These are phyloP conservation scores for Fusarium tuaranense DNA, from an alignment of 2,329 filamentous ascomycete species.

Conservation along the genomic window DNA sequence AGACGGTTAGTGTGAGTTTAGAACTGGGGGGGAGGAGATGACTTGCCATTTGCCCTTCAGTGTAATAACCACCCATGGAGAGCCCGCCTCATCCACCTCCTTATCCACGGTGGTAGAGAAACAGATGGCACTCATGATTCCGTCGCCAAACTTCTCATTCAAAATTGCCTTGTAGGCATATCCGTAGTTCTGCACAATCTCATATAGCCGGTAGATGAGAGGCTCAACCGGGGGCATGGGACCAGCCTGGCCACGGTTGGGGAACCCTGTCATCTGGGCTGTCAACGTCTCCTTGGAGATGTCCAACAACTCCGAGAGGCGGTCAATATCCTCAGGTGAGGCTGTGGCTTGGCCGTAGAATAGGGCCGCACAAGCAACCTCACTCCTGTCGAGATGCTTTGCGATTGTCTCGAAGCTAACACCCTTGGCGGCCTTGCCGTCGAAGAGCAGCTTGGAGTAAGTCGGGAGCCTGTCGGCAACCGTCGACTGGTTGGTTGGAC, in stretches of 20 bases:
- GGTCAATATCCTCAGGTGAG: slow-evolving; percentile 73
- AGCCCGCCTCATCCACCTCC: slow-evolving; percentile 87
- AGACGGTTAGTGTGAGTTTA: slow-evolving; percentile 4
- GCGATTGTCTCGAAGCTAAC: slow-evolving; percentile 86
- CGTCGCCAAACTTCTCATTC: slow-evolving; percentile 95
- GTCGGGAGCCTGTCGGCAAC: slow-evolving; percentile 76
- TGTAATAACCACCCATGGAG: slow-evolving; percentile 87
- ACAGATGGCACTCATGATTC: slow-evolving; percentile 96
- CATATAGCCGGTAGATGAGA: slow-evolving; percentile 86
- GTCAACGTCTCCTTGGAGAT: slow-evolving; percentile 69
- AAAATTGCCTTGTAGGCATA: slow-evolving; percentile 95
- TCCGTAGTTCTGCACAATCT: slow-evolving; percentile 97
- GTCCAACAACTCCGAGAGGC: slow-evolving; percentile 73
- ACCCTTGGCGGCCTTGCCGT: slow-evolving; percentile 80
- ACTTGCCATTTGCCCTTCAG: slow-evolving; percentile 84
- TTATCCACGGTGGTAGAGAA: slow-evolving; percentile 94
- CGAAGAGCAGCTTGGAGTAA: slow-evolving; percentile 74
- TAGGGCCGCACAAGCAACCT: slow-evolving; percentile 86
- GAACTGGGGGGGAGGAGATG: background rate
- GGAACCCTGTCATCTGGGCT: slow-evolving; percentile 76
- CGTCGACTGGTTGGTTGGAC: slow-evolving; percentile 62
- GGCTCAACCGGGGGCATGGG: slow-evolving; percentile 54
- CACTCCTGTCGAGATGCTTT: slow-evolving; percentile 77
- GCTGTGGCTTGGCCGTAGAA: slow-evolving; percentile 91
- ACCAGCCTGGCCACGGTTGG: slow-evolving; percentile 78